These are phyloP conservation scores for Eimeria falciformis DNA, from an alignment of 169 alveolate genomes.

Conservation along the genomic window DNA sequence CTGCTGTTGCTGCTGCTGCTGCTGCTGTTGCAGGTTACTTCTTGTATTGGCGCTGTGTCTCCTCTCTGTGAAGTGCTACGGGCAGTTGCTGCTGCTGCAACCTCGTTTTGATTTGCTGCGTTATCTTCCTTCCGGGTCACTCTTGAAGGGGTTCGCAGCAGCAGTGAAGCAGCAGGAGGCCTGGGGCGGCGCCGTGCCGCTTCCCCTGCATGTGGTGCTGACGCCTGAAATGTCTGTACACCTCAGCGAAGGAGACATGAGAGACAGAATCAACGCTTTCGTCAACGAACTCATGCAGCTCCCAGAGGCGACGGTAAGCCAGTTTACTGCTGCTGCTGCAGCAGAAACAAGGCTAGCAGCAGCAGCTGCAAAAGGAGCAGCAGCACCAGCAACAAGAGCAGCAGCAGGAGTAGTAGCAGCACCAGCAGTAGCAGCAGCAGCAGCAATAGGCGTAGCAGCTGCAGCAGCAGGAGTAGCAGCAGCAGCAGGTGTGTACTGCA, in stretches of 20 bases:
- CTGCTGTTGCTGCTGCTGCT: slow-evolving; percentile 55
- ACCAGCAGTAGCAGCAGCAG: not conserved
- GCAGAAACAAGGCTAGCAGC: not conserved
- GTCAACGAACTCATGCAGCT: slow-evolving; percentile 15
- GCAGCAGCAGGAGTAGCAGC: not conserved
- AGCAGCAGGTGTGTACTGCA: not conserved
- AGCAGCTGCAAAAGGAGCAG: slow-evolving; percentile 18
- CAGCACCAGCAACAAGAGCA: not conserved
- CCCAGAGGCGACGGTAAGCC: slow-evolving; percentile 49
- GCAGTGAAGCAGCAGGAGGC: slow-evolving; percentile 55
- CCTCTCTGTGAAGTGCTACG: slow-evolving; percentile 12
- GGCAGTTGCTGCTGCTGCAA: slow-evolving; percentile 33
- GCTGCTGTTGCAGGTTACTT: slow-evolving; percentile 47
- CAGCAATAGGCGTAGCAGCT: not conserved
- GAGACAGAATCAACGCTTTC: not conserved
- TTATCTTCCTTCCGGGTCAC: slow-evolving; percentile 3
- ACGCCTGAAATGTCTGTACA: slow-evolving; percentile 32
- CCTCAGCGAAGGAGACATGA: not conserved
- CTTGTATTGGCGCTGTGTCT: not conserved
- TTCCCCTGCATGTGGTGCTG: slow-evolving; percentile 39
- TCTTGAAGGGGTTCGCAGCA: slow-evolving; percentile 21
- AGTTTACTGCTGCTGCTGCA: not conserved
- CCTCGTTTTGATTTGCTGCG: slow-evolving; percentile 32
- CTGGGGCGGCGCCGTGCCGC: slow-evolving; percentile 36
- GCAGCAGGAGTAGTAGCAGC: not conserved